Conservation (phyloP, 2,329 filamentous ascomycete genomes). For the Ceratocystis variospora region DNA sequence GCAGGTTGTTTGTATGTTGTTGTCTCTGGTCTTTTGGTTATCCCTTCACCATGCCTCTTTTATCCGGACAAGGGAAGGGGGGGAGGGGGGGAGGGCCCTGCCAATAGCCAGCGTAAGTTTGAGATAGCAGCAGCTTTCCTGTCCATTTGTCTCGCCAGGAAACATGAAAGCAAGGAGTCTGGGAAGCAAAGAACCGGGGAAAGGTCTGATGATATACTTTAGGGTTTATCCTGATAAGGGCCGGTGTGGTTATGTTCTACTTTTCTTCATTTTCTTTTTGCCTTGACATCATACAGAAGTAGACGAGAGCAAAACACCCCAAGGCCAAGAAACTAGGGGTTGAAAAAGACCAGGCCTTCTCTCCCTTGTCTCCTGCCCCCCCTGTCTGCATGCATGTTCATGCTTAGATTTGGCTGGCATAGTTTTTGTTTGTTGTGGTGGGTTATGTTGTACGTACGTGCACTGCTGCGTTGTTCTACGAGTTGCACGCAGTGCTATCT, state of each 20-base stretch:
- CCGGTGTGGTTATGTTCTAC: not conserved
- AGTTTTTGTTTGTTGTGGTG: not conserved
- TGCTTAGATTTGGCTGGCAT: not conserved
- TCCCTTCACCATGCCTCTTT: too few relatives aligned
- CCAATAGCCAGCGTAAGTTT: too few relatives aligned
- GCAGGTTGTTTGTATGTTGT: too few relatives aligned
- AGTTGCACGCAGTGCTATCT: not conserved
- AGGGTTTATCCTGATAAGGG: too few relatives aligned
- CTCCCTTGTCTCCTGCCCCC: not conserved
- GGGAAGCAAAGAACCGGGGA: too few relatives aligned
- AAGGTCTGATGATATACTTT: not conserved
- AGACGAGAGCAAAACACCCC: not conserved
- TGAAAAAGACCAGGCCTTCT: not conserved
- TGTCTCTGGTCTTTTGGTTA: too few relatives aligned
- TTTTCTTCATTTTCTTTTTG: not conserved
- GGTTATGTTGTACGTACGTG: not conserved
- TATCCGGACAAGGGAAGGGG: too few relatives aligned
- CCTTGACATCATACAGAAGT: not conserved
- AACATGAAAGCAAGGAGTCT: too few relatives aligned
- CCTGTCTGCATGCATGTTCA: not conserved
- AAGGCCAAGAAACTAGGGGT: not conserved
- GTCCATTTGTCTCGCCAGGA: too few relatives aligned
- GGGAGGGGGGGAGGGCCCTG: too few relatives aligned
- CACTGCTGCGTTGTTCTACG: not conserved
- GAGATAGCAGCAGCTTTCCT: too few relatives aligned